A percentile compares a stretch with the other conserved stretches of the same genome.
These are phyloP conservation scores for Pleurotus tuoliensis DNA, from an alignment of 768 basidiomycete genomes.

Conservation along the genomic window DNA sequence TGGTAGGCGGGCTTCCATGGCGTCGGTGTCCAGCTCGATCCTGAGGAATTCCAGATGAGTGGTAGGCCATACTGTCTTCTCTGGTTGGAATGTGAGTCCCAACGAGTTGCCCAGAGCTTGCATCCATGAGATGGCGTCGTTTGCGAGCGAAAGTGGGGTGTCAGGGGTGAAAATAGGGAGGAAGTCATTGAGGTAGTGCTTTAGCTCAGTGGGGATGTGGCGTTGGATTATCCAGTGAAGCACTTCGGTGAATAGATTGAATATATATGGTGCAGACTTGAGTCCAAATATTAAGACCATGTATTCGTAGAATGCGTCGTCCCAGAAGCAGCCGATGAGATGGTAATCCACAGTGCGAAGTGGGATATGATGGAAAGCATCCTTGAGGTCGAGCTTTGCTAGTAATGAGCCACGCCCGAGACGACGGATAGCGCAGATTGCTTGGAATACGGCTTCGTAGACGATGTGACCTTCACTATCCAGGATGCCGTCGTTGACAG, in stretches of 20 bases:
- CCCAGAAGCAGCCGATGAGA: constrained; percentile 9
- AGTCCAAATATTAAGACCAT: constrained; percentile 27
- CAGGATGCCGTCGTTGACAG: constrained; percentile 7
- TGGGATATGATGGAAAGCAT: constrained; percentile 2
- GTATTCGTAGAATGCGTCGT: background rate
- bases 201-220: constrained; percentile 25
- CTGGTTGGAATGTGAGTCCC: constrained; percentile 24
- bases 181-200: constrained; percentile 34
- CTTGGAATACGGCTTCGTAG: background rate
- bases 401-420: background rate
- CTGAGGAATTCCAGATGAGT: background rate
- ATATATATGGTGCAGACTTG: constrained; percentile 21
- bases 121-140: constrained; percentile 25
- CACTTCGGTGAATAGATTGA: no score
- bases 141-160: background rate
- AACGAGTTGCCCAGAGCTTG: constrained; percentile 21
- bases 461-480: background rate
- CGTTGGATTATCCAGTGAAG: background rate
- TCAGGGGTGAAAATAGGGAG: constrained; percentile 20
- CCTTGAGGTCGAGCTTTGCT: constrained; percentile 13
- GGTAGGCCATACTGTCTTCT: constrained; percentile 23
- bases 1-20: constrained; percentile 31
- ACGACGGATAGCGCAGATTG: background rate
- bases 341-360: constrained; percentile 19
- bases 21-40: background rate